Percentiles rank a stretch among this genome's conserved stretches.
phyloP scores from a whole-genome alignment of 2,329 filamentous ascomycete genomes.

The Aspergillus ochraceus region DNA sequence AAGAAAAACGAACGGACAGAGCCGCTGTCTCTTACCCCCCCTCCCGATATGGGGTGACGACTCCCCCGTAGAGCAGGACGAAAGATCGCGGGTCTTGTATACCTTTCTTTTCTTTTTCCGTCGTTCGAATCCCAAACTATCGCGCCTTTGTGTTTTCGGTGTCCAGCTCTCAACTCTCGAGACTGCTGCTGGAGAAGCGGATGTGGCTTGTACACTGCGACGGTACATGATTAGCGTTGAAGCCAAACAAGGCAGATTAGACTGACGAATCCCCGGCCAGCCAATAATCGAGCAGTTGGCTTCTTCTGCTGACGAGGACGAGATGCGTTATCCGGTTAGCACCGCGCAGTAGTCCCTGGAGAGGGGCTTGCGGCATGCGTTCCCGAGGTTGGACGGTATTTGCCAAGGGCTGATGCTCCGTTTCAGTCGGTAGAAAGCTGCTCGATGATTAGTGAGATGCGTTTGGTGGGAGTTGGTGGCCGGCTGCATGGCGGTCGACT shows the following conservation, averaged over 20 bases:
- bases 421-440: neutral
- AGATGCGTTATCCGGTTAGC: neutral
- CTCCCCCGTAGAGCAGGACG: neutral
- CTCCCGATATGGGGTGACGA: neutral
- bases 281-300: neutral
- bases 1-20: slow-evolving; percentile 5
- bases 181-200: neutral
- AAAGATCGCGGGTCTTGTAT: neutral
- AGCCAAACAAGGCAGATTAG: slow-evolving; percentile 6
- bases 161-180: neutral
- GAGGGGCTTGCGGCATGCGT: slow-evolving; percentile 1
- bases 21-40: slow-evolving; percentile 4
- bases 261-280: neutral
- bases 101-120: neutral
- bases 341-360: neutral
- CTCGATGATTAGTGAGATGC: neutral
- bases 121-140: neutral
- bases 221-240: slow-evolving; percentile 2
- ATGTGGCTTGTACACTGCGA: slow-evolving; percentile 5
- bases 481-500: neutral
- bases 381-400: slow-evolving; percentile 1
- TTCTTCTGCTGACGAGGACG: slow-evolving; percentile 3
- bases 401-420: neutral
- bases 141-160: neutral
- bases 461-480: neutral